A percentile compares a stretch with the other conserved stretches of the same genome.
Conservation (phyloP, 1,284 basidiomycete species). For the Laetiporus sulphureus region DNA sequence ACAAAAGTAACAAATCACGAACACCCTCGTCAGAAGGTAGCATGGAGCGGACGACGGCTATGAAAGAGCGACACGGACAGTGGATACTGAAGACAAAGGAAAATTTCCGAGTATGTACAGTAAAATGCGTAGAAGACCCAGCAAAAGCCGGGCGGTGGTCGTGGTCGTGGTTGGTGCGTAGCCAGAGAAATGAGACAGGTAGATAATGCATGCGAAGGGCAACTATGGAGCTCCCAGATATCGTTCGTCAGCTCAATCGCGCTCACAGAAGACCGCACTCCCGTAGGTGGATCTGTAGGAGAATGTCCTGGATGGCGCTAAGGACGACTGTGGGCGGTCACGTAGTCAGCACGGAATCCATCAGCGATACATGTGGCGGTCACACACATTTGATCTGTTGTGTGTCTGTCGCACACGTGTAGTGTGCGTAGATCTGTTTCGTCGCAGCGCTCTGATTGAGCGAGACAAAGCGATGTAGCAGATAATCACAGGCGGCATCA, state of each 20-base stretch:
- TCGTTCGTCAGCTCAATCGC: neutral
- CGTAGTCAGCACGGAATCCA: slow-evolving; percentile 1
- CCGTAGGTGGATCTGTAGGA: slow-evolving; percentile 76
- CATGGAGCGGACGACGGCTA: slow-evolving; percentile 10
- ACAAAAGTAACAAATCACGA: neutral
- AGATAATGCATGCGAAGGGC: slow-evolving; percentile 11
- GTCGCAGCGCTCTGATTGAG: slow-evolving; percentile 84
- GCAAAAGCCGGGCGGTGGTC: slow-evolving; percentile 8
- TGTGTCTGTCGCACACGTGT: slow-evolving; percentile 87
- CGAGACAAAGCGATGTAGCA: slow-evolving; percentile 81
- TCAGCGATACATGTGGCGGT: slow-evolving; percentile 1
- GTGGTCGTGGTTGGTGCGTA: slow-evolving; percentile 3
- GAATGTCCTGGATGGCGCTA: slow-evolving; percentile 78
- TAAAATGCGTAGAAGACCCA: slow-evolving; percentile 4
- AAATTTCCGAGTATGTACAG: slow-evolving; percentile 19
- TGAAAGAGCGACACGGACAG: slow-evolving; percentile 16
- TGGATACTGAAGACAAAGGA: slow-evolving; percentile 8
- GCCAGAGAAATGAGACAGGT: slow-evolving; percentile 8
- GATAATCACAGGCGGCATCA: slow-evolving; percentile 80
- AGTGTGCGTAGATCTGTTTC: slow-evolving; percentile 86
- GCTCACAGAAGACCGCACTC: slow-evolving; percentile 77
- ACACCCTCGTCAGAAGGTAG: neutral
- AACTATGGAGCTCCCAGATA: slow-evolving; percentile 3
- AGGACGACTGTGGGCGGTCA: slow-evolving; percentile 54
- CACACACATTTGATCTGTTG: slow-evolving; percentile 81